These are phyloP conservation scores for Huntiella moniliformis DNA, from an alignment of 2,329 filamentous ascomycete species.

Conservation along the genomic window DNA sequence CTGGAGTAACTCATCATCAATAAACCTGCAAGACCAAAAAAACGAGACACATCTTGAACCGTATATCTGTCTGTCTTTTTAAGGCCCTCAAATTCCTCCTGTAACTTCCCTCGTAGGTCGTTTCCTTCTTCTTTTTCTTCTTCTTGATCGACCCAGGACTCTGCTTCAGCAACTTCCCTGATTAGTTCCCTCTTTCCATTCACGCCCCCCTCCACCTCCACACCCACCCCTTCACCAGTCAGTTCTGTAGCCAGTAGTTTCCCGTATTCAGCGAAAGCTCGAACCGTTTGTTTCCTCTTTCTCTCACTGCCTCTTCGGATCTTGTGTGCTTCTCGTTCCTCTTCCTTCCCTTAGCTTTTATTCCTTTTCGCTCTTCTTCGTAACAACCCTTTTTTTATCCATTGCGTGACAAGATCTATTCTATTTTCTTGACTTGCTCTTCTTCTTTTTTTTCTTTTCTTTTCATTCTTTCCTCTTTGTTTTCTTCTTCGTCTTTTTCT, in stretches of 20 bases:
- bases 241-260: not conserved
- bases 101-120: conserved; percentile 12
- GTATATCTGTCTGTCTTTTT: no score
- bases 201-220: not conserved
- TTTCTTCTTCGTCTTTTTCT: not conserved
- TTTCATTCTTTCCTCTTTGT: not conserved
- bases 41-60: no score
- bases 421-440: not conserved
- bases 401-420: not conserved
- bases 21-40: no score
- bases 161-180: not conserved
- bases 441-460: conserved; percentile 2
- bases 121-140: not conserved
- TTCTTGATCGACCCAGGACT: not conserved
- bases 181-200: no score
- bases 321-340: conserved; percentile 11
- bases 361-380: conserved; percentile 1
- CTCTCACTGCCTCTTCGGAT: conserved; percentile 5
- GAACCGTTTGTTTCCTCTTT: conserved; percentile 7
- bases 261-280: not conserved
- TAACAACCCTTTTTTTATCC: not conserved
- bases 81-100: conserved; percentile 12
- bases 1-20: no score
- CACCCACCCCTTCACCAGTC: not conserved
- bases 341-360: conserved; percentile 9